Evolutionary conservation across 768 basidiomycete genomes (phyloP), one percentile per base, ranked within the genome.

Genomic region (Suillus subaureus): DNA sequence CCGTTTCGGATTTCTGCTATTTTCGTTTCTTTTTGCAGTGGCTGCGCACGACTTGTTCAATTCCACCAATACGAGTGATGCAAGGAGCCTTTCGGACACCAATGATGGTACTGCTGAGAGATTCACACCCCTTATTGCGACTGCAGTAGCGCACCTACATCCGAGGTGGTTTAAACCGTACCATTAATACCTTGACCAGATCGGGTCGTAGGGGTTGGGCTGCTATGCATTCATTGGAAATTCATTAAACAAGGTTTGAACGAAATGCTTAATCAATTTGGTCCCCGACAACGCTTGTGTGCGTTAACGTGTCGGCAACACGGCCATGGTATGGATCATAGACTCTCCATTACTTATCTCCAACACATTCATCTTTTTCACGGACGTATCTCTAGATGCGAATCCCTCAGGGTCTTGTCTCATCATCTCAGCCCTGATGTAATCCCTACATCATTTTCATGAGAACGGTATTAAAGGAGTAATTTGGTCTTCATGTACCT

Each of bases 401-500:
- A 67, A 67, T 3, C 66, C 66, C 23, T 66, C 64, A 37, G 66
- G 64, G 56, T 67, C 66, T 21, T 66, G 58, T 49, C 33, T 57
- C 37, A 67, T 60, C 66, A 67, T 67, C 64, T 67, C 66, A 21
- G 35, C 31, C 28, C 66, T 66, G 37, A 67, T 67, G 23, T 67
- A 67, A 45, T 67, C 66, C 66, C 66, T 67, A 43, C n/a, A 60
- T 40, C 26, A 23, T 28, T 26, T 23, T 13, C 35, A 58, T 52
- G 28, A 52, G 26, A 49, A 28, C 9, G n/a, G 35, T 5, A 13
- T 21, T 26, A 11, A 62, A 49, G 23, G 2, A 49, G 31, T 13
- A 33, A 37, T 65, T 16, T 45, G 62, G 31, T 21, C 39, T 45
- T 58, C 16, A 61, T 66, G 0, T 43, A 76, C 77, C 74, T 64